Evolutionary conservation across 2,329 filamentous ascomycete genomes (phyloP).

Genomic region (Colletotrichum sidae): DNA sequence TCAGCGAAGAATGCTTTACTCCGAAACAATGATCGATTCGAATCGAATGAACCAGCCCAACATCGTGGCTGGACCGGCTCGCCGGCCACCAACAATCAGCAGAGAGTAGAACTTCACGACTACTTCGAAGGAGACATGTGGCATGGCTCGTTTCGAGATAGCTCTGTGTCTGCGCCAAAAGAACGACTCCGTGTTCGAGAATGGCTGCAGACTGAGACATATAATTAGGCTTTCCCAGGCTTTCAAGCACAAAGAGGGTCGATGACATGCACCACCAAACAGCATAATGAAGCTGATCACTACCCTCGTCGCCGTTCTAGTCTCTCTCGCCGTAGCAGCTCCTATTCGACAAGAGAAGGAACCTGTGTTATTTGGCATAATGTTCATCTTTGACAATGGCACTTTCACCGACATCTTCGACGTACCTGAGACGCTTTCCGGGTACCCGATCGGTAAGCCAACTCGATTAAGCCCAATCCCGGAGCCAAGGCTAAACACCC

Average conservation of each 20-base stretch:
- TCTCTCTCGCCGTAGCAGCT: neutral
- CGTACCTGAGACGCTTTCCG: constrained; percentile 34
- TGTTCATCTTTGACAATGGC: constrained; percentile 15
- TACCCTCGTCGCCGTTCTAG: neutral
- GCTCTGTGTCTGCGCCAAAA: constrained; percentile 9
- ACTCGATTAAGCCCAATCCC: constrained; percentile 22
- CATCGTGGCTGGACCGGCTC: neutral
- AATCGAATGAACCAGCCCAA: too few relatives aligned
- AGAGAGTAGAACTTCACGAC: neutral
- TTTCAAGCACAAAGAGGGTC: neutral
- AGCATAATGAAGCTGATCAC: constrained; percentile 2
- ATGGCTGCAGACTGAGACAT: too few relatives aligned
- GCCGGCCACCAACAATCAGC: neutral
- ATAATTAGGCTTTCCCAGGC: too few relatives aligned
- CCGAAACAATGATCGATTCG: too few relatives aligned
- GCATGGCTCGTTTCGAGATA: constrained; percentile 2
- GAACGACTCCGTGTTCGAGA: neutral
- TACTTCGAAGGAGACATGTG: neutral
- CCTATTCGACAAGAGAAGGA: constrained; percentile 10
- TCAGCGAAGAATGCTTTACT: too few relatives aligned
- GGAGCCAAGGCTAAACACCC: constrained; percentile 12
- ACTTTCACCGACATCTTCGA: constrained; percentile 16
- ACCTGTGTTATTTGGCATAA: constrained; percentile 9
- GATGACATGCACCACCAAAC: neutral
- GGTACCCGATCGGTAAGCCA: constrained; percentile 14